A percentile compares a stretch with the other conserved stretches of the same genome.
These are phyloP conservation scores for Byssochlamys sp. DNA, from an alignment of 2,329 filamentous ascomycete genomes.

Conservation along the genomic window DNA sequence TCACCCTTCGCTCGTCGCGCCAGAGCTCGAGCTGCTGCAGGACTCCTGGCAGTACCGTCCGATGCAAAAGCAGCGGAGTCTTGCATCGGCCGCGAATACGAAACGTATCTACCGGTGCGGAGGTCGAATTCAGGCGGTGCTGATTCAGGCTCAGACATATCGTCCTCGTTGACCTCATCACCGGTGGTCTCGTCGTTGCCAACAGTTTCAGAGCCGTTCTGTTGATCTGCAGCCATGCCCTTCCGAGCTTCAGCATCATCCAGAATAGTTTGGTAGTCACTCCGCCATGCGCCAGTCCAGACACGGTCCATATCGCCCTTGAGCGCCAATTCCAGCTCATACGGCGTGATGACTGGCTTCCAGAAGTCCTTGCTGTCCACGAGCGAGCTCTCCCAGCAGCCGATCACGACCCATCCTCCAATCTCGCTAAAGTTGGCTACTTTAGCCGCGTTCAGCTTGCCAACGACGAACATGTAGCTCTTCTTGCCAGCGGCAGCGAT, in stretches of 20 bases:
- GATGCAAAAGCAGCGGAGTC: slow-evolving; percentile 25
- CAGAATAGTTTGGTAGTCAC: slow-evolving; percentile 66
- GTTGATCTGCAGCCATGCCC: slow-evolving; percentile 16
- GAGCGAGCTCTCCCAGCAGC: slow-evolving; percentile 93
- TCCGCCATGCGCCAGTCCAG: slow-evolving; percentile 84
- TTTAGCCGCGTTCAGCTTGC: slow-evolving; percentile 91
- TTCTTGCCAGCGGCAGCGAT: slow-evolving; percentile 82
- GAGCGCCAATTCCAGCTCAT: slow-evolving; percentile 74
- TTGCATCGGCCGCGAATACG: slow-evolving; percentile 51
- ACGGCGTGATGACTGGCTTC: slow-evolving; percentile 85
- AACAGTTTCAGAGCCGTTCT: slow-evolving; percentile 16
- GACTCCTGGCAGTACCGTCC: slow-evolving; percentile 12
- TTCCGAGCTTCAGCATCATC: slow-evolving; percentile 21
- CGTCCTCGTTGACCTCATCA: slow-evolving; percentile 45
- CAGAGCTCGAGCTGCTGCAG: slow-evolving; percentile 41
- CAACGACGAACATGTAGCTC: slow-evolving; percentile 89
- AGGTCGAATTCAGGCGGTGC: slow-evolving; percentile 83
- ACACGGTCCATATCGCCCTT: slow-evolving; percentile 63
- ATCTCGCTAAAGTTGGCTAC: slow-evolving; percentile 93
- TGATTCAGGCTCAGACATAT: slow-evolving; percentile 61
- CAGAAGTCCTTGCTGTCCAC: slow-evolving; percentile 85
- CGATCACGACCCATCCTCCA: slow-evolving; percentile 92
- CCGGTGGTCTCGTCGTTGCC: slow-evolving; percentile 24
- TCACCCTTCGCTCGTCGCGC: slow-evolving; percentile 59
- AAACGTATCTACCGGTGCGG: slow-evolving; percentile 72